Percentiles rank a stretch among this genome's conserved stretches.
phyloP scores from a whole-genome alignment of 2,329 filamentous ascomycete genomes.

The Penicillium sp. region DNA sequence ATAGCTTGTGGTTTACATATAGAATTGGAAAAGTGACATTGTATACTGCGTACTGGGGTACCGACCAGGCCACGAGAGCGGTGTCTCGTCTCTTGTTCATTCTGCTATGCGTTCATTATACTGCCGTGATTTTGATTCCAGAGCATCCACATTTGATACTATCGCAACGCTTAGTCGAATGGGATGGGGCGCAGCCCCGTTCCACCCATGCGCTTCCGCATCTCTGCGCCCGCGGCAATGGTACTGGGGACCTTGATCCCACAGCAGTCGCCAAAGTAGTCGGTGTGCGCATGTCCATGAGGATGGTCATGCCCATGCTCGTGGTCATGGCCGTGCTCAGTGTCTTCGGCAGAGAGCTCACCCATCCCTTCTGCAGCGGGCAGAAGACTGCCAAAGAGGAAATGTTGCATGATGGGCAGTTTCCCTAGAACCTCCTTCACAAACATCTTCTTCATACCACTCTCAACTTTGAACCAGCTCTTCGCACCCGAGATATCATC shows the following conservation, averaged over 20 bases:
- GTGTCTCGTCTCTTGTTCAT: too few relatives aligned
- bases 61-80: too few relatives aligned
- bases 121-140: too few relatives aligned
- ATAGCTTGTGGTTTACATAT: too few relatives aligned
- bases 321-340: slow-evolving; percentile 54
- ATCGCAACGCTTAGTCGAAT: slow-evolving; percentile 40
- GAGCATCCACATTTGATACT: too few relatives aligned
- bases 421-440: slow-evolving; percentile 88
- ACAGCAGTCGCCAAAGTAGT: slow-evolving; percentile 90
- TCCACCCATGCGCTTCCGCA: slow-evolving; percentile 68
- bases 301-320: slow-evolving; percentile 63
- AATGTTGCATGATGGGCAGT: slow-evolving; percentile 97
- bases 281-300: slow-evolving; percentile 59
- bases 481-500: slow-evolving; percentile 93
- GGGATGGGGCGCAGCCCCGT: slow-evolving; percentile 61
- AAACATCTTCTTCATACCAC: slow-evolving; percentile 96
- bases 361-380: slow-evolving; percentile 78
- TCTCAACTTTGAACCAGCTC: slow-evolving; percentile 88
- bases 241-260: slow-evolving; percentile 96
- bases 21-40: too few relatives aligned
- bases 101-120: too few relatives aligned
- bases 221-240: slow-evolving; percentile 83
- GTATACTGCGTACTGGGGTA: too few relatives aligned
- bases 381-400: slow-evolving; percentile 83
- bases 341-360: slow-evolving; percentile 42